phyloP scores from a whole-genome alignment of 371 early-diverging fungal genomes.

The Mortierella sp. region DNA sequence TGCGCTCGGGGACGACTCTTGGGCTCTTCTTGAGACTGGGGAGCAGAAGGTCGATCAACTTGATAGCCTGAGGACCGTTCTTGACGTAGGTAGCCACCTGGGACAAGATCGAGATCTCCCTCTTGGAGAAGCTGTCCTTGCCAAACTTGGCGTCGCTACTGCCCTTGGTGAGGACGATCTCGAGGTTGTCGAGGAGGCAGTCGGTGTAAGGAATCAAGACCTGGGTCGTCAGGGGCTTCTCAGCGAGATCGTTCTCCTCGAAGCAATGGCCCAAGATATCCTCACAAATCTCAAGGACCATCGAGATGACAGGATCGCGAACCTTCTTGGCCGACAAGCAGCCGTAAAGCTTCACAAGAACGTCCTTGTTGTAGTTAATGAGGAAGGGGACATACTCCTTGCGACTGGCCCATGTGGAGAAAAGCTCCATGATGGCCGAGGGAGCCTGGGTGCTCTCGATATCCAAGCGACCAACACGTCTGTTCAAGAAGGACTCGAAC shows the following conservation, averaged over 20 bases:
- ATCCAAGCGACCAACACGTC: slow-evolving; percentile 79
- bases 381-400: slow-evolving; percentile 75
- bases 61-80: slow-evolving; percentile 73
- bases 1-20: slow-evolving; percentile 80
- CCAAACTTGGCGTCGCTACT: slow-evolving; percentile 67
- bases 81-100: slow-evolving; percentile 82
- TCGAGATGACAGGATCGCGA: slow-evolving; percentile 73
- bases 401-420: slow-evolving; percentile 82
- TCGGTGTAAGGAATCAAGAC: slow-evolving; percentile 76
- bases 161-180: slow-evolving; percentile 67
- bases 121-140: slow-evolving; percentile 71
- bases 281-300: slow-evolving; percentile 85
- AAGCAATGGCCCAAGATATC: slow-evolving; percentile 68
- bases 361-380: slow-evolving; percentile 67
- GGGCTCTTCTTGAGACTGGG: slow-evolving; percentile 84
- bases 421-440: slow-evolving; percentile 82
- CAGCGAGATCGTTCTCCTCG: slow-evolving; percentile 57
- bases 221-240: slow-evolving; percentile 61
- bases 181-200: slow-evolving; percentile 72
- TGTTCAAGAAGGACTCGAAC: slow-evolving; percentile 76
- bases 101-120: slow-evolving; percentile 87
- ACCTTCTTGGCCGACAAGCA: slow-evolving; percentile 85
- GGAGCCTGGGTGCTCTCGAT: slow-evolving; percentile 89
- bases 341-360: slow-evolving; percentile 78
- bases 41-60: slow-evolving; percentile 83